phyloP scores from a whole-genome alignment of 257 asterid species.

The Anisodus acutangulus region DNA sequence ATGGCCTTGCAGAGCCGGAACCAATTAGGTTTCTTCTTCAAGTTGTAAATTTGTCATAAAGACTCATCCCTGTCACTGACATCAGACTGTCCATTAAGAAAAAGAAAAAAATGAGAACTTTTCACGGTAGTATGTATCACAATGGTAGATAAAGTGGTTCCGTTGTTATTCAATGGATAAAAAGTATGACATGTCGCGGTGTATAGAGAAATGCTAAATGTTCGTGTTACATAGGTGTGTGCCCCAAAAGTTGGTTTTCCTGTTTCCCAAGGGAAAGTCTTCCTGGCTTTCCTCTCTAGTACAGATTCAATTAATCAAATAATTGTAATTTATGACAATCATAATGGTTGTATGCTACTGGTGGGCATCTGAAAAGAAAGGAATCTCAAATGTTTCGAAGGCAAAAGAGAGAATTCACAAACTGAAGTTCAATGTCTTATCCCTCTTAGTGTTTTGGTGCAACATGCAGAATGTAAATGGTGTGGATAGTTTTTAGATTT shows the following conservation, averaged over 20 bases:
- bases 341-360: neutral
- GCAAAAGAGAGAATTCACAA: slow-evolving; percentile 15
- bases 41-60: slow-evolving; percentile 2
- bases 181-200: neutral
- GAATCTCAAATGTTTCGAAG: slow-evolving; percentile 16
- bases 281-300: neutral
- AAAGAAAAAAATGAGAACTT: neutral
- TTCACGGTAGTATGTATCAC: neutral
- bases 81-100: neutral
- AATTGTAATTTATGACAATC: neutral
- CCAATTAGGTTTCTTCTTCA: slow-evolving; percentile 21
- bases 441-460: slow-evolving; percentile 6
- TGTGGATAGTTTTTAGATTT: neutral
- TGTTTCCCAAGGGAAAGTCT: neutral
- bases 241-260: slow-evolving; percentile 17
- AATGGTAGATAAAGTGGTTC: neutral
- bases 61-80: neutral
- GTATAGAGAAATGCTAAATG: slow-evolving; percentile 1
- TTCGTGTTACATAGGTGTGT: neutral
- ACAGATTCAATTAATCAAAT: neutral
- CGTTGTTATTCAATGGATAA: neutral
- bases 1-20: neutral
- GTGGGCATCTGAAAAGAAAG: neutral
- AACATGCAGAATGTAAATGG: slow-evolving; percentile 3
- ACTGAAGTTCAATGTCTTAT: neutral